Base-by-base conservation (phyloP, 495 filamentous ascomycete genomes). In the Neurospora sp. region DNA sequence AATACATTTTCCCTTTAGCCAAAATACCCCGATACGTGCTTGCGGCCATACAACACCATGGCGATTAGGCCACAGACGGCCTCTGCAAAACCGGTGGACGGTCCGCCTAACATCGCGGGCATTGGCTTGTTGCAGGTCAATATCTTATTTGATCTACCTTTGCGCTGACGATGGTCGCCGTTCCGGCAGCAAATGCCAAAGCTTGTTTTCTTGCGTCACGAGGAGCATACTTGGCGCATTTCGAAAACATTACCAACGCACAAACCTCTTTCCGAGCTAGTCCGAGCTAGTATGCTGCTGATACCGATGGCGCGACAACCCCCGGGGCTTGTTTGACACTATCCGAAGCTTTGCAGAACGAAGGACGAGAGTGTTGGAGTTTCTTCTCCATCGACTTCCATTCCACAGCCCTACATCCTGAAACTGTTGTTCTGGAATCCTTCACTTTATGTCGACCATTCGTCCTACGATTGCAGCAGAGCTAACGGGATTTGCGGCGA, bases 341-440 rank as follows among this genome's bases (percentile, higher is more conserved):
- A 1, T 62, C 27, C 54, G 6, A 62, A 16, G 54, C 54, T 62
- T 62, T 62, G 54, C 54, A 35, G 23, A 62, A 35, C 23, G 27
- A 62, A 62, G 27, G 20, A 7, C 54, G 54, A 60, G 49, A 31
- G 54, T 62, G 54, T 8, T 62, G 27, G 54, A 16, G 14, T 2
- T 35, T 35, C 23, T 62, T 62, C 6, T 35, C 54, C 27, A 16
- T 62, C 14, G 54, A 35, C 27, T 35, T 62, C 27, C 54, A 35
- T 62, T 62, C 54, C 27, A 18, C 14, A 18, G 27, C 27, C 54
- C 27, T 62, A 35, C 12, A 62, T 35, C 23, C 54, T 35, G 54
- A 62, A 8, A 9, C 54, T 35, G 54, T 72, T 40, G 39, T 77
- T 79, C 78, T 74, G 72, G 75, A 79, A 75, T 71, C 72, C 66